Evolutionary conservation across 2,329 filamentous ascomycete genomes (phyloP), one percentile per base, ranked within the genome.

Genomic region (Dothistroma pini): DNA sequence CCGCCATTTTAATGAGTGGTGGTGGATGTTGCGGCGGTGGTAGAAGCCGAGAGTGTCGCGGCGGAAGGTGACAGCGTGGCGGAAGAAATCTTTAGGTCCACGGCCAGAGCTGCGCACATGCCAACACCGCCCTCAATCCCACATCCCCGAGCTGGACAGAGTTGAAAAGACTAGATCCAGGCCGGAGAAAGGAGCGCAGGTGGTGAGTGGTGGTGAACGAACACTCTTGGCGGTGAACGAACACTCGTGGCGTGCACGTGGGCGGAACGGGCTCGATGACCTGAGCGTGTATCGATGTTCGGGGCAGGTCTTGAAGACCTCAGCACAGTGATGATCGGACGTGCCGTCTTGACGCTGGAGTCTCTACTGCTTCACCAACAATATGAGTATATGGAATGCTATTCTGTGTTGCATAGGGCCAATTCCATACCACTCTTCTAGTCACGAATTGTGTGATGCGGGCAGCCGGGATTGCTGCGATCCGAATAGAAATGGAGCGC

Each of bases 1-100:
- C 75, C 61, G 75, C 73, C 77, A 79, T 80, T 59, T 66, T 67
- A 63, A 59, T 56, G 53, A 60, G 59, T 59, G 63, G 59, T 52
- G 58, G 54, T 41, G 60, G 60, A 65, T 56, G 63, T 58, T 67
- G 58, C 63, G 61, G 57, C 68, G 64, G 68, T 56, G 60, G 67
- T 63, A 65, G 65, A 68, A 63, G 68, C 68, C 64, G 60, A 59
- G 57, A 31, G 44, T 55, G 51, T 32, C 47, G 56, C 56, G 56
- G 60, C 60, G 55, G 58, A 44, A 60, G 38, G 52, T 49, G 48
- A 50, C 52, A 61, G 58, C 55, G 60, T 65, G 54, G 64, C 61
- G 56, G 54, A 56, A 49, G 60, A 53, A 53, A 32, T 53, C 29
- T 56, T 32, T 56, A 56, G 31, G 31, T 44, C 52, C 32, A 44